Evolutionary conservation across 345 rosid species (phyloP).

Genomic region (Eucalyptus camaldulensis): DNA sequence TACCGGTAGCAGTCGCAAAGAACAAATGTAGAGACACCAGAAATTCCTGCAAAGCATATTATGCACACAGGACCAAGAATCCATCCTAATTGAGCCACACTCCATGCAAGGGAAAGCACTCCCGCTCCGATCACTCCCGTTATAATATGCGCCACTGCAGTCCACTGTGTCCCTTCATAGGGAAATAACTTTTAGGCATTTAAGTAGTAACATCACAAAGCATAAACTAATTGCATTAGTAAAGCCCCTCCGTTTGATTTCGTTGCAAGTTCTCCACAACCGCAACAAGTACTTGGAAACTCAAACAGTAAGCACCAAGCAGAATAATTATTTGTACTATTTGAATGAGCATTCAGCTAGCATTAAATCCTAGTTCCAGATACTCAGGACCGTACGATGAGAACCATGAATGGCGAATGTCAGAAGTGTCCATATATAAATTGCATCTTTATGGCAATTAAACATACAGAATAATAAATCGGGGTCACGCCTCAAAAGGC

Average conservation of each 20-base stretch:
- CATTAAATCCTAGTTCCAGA: not conserved
- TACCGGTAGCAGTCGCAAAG: slow-evolving; percentile 40
- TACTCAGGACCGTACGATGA: not conserved
- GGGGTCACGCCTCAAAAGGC: not conserved
- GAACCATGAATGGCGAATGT: not conserved
- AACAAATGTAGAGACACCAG: slow-evolving; percentile 28
- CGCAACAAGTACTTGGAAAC: not conserved
- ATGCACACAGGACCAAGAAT: slow-evolving; percentile 47
- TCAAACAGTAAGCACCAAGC: not conserved
- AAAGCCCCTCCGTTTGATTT: not conserved
- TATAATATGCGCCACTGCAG: slow-evolving; percentile 53
- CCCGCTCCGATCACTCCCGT: slow-evolving; percentile 83
- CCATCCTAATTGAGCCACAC: slow-evolving; percentile 66
- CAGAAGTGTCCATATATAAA: not conserved
- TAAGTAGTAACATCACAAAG: not conserved
- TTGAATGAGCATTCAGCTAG: not conserved
- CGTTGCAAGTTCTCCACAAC: not conserved
- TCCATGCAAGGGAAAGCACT: slow-evolving; percentile 71
- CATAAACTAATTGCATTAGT: not conserved
- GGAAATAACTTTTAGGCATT: not conserved
- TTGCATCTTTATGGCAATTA: not conserved
- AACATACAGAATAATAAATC: not conserved
- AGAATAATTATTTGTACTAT: not conserved
- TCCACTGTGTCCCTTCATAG: slow-evolving; percentile 1
- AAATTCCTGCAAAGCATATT: slow-evolving; percentile 30